Percentiles rank a stretch among this genome's conserved stretches.
Evolutionary conservation across 108 stramenopile species (phyloP).

Genomic region (Cyclotella sp.): DNA sequence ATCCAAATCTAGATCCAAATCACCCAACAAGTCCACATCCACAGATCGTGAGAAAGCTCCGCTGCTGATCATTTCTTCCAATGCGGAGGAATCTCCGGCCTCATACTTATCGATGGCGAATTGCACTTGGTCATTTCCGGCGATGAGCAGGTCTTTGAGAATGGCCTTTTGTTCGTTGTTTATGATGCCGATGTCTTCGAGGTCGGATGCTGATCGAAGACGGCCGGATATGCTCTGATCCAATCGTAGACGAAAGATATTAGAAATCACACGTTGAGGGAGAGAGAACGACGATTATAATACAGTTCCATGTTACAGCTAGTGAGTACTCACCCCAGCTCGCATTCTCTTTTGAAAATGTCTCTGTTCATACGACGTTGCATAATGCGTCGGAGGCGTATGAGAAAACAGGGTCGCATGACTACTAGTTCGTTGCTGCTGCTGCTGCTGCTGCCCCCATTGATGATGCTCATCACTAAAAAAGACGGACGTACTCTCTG

Average conservation of each 20-base stretch:
- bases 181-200: constrained; percentile 88
- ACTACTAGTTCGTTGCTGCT: constrained; percentile 2
- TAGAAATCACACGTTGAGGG: background rate
- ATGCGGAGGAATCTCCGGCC: constrained; percentile 72
- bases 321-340: constrained; percentile 68
- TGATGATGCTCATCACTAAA: constrained; percentile 1
- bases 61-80: constrained; percentile 77
- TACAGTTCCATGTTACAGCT: background rate
- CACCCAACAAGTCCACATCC: constrained; percentile 85
- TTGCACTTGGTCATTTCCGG: constrained; percentile 83
- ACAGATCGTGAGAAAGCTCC: constrained; percentile 60
- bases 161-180: constrained; percentile 85
- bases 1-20: constrained; percentile 90
- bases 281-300: background rate
- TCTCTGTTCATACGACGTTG: constrained; percentile 75
- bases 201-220: constrained; percentile 80
- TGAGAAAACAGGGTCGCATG: constrained; percentile 45
- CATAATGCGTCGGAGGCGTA: constrained; percentile 74
- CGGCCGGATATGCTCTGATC: constrained; percentile 81
- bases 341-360: constrained; percentile 86
- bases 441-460: constrained; percentile 17
- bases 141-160: constrained; percentile 90
- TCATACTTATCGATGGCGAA: constrained; percentile 89
- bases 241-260: background rate
- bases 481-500: background rate